These are phyloP conservation scores for Vinca minor DNA, from an alignment of 257 asterid genomes.

Conservation along the genomic window DNA sequence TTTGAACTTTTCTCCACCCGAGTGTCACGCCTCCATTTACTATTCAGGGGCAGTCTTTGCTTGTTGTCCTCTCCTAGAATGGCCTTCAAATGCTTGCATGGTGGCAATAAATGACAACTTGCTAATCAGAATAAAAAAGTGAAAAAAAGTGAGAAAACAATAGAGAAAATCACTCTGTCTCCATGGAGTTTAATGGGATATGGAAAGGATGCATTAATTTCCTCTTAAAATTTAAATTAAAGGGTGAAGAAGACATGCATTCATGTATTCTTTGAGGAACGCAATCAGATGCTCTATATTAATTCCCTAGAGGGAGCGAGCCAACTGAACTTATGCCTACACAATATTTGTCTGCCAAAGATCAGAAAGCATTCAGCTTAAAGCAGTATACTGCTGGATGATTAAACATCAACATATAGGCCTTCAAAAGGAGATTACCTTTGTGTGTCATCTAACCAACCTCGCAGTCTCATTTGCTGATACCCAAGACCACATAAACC, in stretches of 20 bases:
- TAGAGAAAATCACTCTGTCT: neutral
- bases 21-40: neutral
- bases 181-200: neutral
- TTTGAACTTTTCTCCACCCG: neutral
- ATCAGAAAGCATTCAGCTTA: neutral
- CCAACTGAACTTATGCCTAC: neutral
- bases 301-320: neutral
- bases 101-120: conserved; percentile 1
- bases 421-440: neutral
- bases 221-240: neutral
- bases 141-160: neutral
- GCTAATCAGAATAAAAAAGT: neutral
- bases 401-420: neutral
- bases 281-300: neutral
- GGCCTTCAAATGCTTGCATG: neutral
- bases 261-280: neutral
- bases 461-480: neutral
- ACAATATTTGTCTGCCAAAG: neutral
- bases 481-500: neutral
- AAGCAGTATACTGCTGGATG: neutral
- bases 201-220: neutral
- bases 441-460: neutral
- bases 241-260: neutral
- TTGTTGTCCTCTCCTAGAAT: neutral
- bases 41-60: neutral